These are phyloP conservation scores for Dioscorea alata DNA, from an alignment of 106 monocot genomes.

Conservation along the genomic window DNA sequence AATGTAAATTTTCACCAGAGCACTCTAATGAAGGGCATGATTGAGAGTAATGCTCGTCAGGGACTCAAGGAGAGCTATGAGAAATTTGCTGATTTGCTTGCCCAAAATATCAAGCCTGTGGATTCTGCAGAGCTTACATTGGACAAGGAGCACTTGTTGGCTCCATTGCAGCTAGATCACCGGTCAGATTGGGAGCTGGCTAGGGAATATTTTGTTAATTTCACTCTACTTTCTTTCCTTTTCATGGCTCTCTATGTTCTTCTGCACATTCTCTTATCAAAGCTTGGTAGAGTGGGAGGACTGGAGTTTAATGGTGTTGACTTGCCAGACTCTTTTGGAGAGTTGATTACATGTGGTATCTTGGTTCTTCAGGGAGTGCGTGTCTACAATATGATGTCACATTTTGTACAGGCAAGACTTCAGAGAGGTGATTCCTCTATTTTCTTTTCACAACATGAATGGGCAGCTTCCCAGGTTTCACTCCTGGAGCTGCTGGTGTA, in stretches of 20 bases:
- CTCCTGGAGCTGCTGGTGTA: too few species aligned
- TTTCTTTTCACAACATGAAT: too few species aligned
- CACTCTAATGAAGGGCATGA: constrained; percentile 65
- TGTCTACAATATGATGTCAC: constrained; percentile 49
- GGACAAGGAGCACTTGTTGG: constrained; percentile 42
- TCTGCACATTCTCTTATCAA: constrained; percentile 45
- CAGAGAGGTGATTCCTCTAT: constrained; percentile 28
- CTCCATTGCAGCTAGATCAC: constrained; percentile 40
- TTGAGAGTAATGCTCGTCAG: constrained; percentile 43
- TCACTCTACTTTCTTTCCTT: constrained; percentile 35
- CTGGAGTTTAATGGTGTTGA: constrained; percentile 66
- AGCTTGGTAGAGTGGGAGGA: constrained; percentile 16
- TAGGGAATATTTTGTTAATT: constrained; percentile 50
- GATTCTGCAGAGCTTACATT: constrained; percentile 10
- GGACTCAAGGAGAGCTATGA: constrained; percentile 62
- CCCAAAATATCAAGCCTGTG: constrained; percentile 29
- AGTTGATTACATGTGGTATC: constrained; percentile 45
- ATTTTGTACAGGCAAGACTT: constrained; percentile 50
- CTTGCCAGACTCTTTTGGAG: constrained; percentile 62
- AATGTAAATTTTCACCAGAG: constrained; percentile 50
- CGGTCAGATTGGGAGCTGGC: constrained; percentile 46
- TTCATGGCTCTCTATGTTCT: constrained; percentile 41
- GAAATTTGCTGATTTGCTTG: constrained; percentile 35
- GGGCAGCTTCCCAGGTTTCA: too few species aligned
- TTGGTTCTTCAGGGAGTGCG: constrained; percentile 44